phyloP scores from a whole-genome alignment of 441 rosid genomes.

The Flueggea neowawraea region DNA sequence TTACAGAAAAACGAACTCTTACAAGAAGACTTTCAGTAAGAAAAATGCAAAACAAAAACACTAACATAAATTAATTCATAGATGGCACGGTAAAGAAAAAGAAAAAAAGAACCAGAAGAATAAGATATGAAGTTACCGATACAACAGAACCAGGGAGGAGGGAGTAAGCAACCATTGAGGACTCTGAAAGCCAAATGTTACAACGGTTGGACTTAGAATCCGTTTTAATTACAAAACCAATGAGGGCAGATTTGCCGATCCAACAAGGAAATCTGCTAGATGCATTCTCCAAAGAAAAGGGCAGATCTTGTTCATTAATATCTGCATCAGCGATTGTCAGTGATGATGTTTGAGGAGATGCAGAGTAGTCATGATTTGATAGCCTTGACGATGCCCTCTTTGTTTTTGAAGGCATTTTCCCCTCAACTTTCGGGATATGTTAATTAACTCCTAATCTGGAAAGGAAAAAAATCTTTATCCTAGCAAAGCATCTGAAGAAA shows the following conservation, averaged over 20 bases:
- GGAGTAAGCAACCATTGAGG: constrained; percentile 67
- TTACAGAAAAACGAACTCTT: too few species aligned
- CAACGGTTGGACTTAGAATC: constrained; percentile 48
- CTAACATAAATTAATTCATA: background rate
- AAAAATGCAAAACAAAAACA: background rate
- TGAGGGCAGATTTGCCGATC: constrained; percentile 49
- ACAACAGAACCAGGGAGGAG: constrained; percentile 68
- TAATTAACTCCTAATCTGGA: too few species aligned
- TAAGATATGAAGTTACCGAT: constrained; percentile 45
- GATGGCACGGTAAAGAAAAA: background rate
- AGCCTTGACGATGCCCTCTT: constrained; percentile 61
- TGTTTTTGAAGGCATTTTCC: constrained; percentile 71
- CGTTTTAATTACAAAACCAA: constrained; percentile 47
- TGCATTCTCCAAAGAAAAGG: constrained; percentile 42
- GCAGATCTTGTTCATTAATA: constrained; percentile 28
- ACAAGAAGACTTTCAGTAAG: too few species aligned
- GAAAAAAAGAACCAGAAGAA: too few species aligned
- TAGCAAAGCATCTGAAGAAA: too few species aligned
- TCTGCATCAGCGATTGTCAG: constrained; percentile 24
- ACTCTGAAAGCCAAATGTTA: constrained; percentile 83
- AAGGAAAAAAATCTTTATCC: too few species aligned
- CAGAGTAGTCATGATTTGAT: constrained; percentile 33
- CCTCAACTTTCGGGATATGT: too few species aligned
- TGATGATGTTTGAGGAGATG: constrained; percentile 52
- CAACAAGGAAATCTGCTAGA: constrained; percentile 49